Percentiles rank a stretch among this genome's conserved stretches.
phyloP scores from a whole-genome alignment of 164 flowering plant species.

The Hamamelis virginiana region DNA sequence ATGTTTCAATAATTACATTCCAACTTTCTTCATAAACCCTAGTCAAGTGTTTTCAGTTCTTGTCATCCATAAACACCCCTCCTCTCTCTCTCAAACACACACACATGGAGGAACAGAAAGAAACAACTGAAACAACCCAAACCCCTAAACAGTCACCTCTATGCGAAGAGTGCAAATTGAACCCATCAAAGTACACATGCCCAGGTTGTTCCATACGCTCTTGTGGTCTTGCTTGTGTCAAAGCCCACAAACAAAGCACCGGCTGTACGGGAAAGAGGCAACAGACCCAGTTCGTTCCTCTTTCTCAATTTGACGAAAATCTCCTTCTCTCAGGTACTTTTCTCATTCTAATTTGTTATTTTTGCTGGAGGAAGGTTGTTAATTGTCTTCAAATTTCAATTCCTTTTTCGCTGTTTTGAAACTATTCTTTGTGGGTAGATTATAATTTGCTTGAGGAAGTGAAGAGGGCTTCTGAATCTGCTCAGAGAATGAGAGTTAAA shows the following conservation, averaged over 20 bases:
- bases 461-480: slow-evolving; percentile 75
- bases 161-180: slow-evolving; percentile 53
- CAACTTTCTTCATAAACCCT: too few species aligned
- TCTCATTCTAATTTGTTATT: not conserved
- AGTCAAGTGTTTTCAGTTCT: too few species aligned
- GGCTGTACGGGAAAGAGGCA: slow-evolving; percentile 53
- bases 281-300: slow-evolving; percentile 42
- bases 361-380: too few species aligned
- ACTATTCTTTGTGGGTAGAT: slow-evolving; percentile 32
- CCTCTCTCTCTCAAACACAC: not conserved
- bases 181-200: slow-evolving; percentile 57
- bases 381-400: not conserved
- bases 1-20: too few species aligned
- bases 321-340: slow-evolving; percentile 53
- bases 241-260: slow-evolving; percentile 58
- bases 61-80: too few species aligned
- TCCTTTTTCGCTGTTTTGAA: not conserved
- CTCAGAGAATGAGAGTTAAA: slow-evolving; percentile 50
- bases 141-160: slow-evolving; percentile 9
- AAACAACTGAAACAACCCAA: not conserved
- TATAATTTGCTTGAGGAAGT: slow-evolving; percentile 74
- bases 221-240: slow-evolving; percentile 67
- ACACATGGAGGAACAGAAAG: slow-evolving; percentile 12
- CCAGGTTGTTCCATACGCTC: slow-evolving; percentile 62
- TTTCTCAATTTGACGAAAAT: slow-evolving; percentile 58